Base-by-base conservation (phyloP, 2,329 filamentous ascomycete species). In the Emericellopsis cladophorae region DNA sequence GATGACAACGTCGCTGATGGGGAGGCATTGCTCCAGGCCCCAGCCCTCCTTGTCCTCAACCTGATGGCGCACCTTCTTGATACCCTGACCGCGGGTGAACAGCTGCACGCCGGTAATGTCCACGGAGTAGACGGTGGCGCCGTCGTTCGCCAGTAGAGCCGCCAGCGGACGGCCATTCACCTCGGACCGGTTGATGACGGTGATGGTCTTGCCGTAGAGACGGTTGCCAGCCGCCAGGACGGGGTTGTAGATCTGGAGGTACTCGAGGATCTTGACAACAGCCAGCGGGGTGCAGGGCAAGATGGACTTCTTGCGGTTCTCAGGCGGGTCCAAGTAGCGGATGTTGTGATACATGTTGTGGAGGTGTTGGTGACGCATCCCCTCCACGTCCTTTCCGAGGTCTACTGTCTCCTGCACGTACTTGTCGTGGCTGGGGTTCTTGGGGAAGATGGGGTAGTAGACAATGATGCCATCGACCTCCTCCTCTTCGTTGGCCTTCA, bases 281-380 rank as follows among this genome's bases (percentile, higher is more conserved):
- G 92, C 92, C 21, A 98, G 75, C 14, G 92, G 92, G 3, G 92
- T 98, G 70, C 92, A 98, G 5, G 92, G 92, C 40, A 98, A 68
- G 49, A 96, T 86, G 38, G 83, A 93, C 68, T 98, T 96, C 60
- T 86, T 84, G 44, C 68, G 71, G 60, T 87, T 84, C 35, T 71
- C 62, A 5, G 82, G 81, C 21, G 79, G 68, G 62, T 98, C 92
- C 42, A 98, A 72, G 68, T 89, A 96, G 49, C 92, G 86, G 53
- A 94, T 78, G 67, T 98, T 98, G 70, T 95, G 85, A 67, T 96
- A 98, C 89, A 98, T 95, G 74, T 98, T 98, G 76, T 90, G 89
- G 56, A 96, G 83, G 66, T 96, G 89, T 57, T 81, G 81, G 64
- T 95, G 90, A 52, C 83, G 87, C 44, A 98, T 77, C 31, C 92